Conservation (phyloP, 768 basidiomycete species). For the Cyathus striatus region DNA sequence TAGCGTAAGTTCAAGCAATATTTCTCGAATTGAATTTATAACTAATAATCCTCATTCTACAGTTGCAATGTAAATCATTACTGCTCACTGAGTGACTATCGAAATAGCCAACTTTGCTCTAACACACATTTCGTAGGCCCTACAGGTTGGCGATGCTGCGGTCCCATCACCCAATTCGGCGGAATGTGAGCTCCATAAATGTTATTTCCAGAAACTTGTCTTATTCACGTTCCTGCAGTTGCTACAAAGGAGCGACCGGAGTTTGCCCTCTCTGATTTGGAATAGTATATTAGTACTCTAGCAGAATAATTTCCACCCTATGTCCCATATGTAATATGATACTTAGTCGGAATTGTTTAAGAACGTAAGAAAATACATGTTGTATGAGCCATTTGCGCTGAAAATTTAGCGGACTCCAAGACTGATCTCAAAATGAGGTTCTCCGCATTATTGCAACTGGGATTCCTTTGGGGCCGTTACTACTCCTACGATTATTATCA, state of each 20-base stretch:
- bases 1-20: neutral
- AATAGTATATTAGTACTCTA: neutral
- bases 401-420: too few relatives aligned
- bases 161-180: constrained; percentile 1
- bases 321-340: neutral
- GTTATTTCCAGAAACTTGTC: neutral
- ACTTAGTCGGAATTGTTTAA: neutral
- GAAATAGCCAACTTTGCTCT: too few relatives aligned
- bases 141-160: constrained; percentile 5
- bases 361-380: neutral
- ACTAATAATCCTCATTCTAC: too few relatives aligned
- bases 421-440: too few relatives aligned
- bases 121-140: constrained; percentile 6
- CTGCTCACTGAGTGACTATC: too few relatives aligned
- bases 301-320: neutral
- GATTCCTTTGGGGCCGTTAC: too few relatives aligned
- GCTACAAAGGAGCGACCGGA: constrained; percentile 3
- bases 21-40: neutral
- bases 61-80: too few relatives aligned
- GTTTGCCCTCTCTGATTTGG: constrained; percentile 5
- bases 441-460: too few relatives aligned
- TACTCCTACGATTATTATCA: too few relatives aligned
- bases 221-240: neutral
- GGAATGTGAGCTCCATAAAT: constrained; percentile 4
- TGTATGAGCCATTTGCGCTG: neutral